A percentile compares a stretch with the other conserved stretches of the same genome.
Evolutionary conservation across 306 rosid species (phyloP).

Genomic region (Sindora glabra): DNA sequence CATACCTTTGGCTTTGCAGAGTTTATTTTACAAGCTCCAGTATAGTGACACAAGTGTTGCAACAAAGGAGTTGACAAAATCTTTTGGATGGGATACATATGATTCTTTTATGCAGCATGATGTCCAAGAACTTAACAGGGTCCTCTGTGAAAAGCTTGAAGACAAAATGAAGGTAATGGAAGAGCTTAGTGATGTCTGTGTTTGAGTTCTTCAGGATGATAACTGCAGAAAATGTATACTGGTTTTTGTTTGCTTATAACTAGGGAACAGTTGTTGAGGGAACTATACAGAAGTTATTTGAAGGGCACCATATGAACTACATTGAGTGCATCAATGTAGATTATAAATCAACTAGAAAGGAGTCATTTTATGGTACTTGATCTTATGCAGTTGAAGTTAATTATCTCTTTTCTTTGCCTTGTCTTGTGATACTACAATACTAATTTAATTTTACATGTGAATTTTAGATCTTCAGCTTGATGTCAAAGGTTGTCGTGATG

Average conservation of each 20-base stretch:
- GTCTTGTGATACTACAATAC: slow-evolving; percentile 9
- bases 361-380: slow-evolving; percentile 93
- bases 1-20: slow-evolving; percentile 85
- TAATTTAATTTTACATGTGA: slow-evolving; percentile 16
- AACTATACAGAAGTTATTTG: slow-evolving; percentile 93
- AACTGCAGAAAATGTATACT: not conserved
- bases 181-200: slow-evolving; percentile 8
- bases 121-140: slow-evolving; percentile 86
- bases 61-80: slow-evolving; percentile 83
- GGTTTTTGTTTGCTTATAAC: slow-evolving; percentile 4
- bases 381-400: not conserved
- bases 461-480: slow-evolving; percentile 94
- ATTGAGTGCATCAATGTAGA: slow-evolving; percentile 99
- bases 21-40: slow-evolving; percentile 85
- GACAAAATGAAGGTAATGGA: slow-evolving; percentile 77
- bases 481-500: slow-evolving; percentile 96
- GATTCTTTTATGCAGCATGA: slow-evolving; percentile 97
- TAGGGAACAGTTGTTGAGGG: slow-evolving; percentile 99
- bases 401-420: slow-evolving; percentile 5
- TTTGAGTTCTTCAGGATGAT: slow-evolving; percentile 4
- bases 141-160: slow-evolving; percentile 81
- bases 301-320: slow-evolving; percentile 98
- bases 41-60: slow-evolving; percentile 83
- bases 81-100: slow-evolving; percentile 93
- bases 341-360: slow-evolving; percentile 96